Evolutionary conservation across 1,284 basidiomycete genomes (phyloP).

Genomic region (Moesziomyces parantarcticus): DNA sequence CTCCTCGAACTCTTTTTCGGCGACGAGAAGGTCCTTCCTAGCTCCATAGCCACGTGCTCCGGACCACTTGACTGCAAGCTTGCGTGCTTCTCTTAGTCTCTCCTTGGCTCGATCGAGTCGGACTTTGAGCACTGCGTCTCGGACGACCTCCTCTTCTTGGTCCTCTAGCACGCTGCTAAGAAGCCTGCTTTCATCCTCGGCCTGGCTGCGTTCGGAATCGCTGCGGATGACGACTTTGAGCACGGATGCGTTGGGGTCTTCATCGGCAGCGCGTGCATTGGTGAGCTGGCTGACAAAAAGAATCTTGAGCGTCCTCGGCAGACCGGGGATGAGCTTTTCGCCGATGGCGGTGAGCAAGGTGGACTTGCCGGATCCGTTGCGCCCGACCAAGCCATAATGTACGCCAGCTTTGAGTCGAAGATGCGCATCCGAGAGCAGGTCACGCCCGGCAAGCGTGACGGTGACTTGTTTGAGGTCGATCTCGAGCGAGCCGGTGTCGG

Average conservation of each 20-base stretch:
- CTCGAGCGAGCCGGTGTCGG: conserved; percentile 69
- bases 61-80: conserved; percentile 73
- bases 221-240: conserved; percentile 68
- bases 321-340: conserved; percentile 72
- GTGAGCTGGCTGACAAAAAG: conserved; percentile 72
- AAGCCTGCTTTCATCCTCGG: conserved; percentile 60
- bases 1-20: conserved; percentile 62
- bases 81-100: conserved; percentile 71
- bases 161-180: conserved; percentile 66
- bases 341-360: conserved; percentile 70
- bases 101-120: conserved; percentile 64
- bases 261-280: conserved; percentile 28
- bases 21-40: conserved; percentile 72
- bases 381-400: conserved; percentile 73
- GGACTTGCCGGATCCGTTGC: conserved; percentile 74
- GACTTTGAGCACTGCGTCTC: conserved; percentile 57
- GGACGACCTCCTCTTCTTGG: conserved; percentile 37
- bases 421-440: conserved; percentile 73
- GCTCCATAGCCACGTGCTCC: conserved; percentile 76
- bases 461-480: conserved; percentile 72
- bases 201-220: conserved; percentile 62
- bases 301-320: conserved; percentile 72
- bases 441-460: conserved; percentile 71
- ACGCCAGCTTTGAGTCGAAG: conserved; percentile 72
- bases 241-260: conserved; percentile 41